Evolutionary conservation across 2,329 filamentous ascomycete genomes (phyloP), one percentile per base, ranked within the genome.

Genomic region (Paraphoma chrysanthemicola): DNA sequence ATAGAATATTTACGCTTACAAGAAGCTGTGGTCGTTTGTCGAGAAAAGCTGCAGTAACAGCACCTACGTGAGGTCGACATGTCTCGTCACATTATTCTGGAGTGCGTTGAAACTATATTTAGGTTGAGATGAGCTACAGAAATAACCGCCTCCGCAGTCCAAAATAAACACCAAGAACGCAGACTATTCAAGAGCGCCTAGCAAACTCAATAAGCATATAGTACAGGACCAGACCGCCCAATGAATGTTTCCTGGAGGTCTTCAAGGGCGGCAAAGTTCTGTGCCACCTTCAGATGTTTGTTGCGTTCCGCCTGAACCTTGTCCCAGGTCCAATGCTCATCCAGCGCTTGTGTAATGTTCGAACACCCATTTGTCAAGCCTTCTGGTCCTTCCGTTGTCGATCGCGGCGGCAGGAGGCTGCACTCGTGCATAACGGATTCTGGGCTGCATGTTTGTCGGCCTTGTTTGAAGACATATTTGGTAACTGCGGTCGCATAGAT

Each of bases 361-460:
- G 33, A 14, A 14, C 38, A 28, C 17, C 33, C 31, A 41, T 11
- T 39, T 17, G 12, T n/a, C 18, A 39, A 33, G 18, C 46, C 46
- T 12, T 41, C 3, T 36, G n/a, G 9, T 11, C 23, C 46, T 42
- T 51, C 56, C 8, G 43, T 44, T 23, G 48, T 41, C 0, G 91
- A 90, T 31, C 86, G 81, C 54, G 85, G 80, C 0, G 93, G 93
- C 50, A 97, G 78, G 67, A 96, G 78, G 2, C 87, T 86, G 51
- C 88, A 88, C 16, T 87, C 84, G 48, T 84, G 83, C 33, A 97
- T 81, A 6, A 94, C 80, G 33, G 90, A 82, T 61, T 91, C 88
- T 0, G 93, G 93, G 63, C 92, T 86, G 6, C 96, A 86, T 0
- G 93, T 97, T 69, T 93, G 28, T 44, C 63, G 60, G 18, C 59